Conservation (phyloP, 805 yeast species). For the Tetrapisispora nanseiensis region DNA sequence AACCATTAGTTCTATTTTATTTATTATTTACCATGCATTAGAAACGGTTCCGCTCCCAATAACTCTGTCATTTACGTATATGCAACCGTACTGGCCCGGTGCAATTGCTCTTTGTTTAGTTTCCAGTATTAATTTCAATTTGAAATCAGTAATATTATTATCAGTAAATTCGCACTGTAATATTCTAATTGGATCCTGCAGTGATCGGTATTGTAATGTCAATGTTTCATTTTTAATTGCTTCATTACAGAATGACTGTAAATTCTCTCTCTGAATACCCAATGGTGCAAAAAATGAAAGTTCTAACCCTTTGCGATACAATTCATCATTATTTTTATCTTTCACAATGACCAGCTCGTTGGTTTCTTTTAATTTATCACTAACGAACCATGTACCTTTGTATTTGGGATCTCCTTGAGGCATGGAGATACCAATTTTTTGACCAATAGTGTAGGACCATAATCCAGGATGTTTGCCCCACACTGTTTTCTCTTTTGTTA, state of each 20-base stretch:
- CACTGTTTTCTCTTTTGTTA: constrained; percentile 50
- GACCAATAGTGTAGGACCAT: constrained; percentile 96
- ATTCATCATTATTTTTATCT: constrained; percentile 50
- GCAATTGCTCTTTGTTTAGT: constrained; percentile 64
- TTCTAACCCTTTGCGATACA: constrained; percentile 38
- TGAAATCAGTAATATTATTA: constrained; percentile 5
- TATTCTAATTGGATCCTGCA: constrained; percentile 49
- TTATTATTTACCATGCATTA: not conserved
- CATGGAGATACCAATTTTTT: constrained; percentile 58
- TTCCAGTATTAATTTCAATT: constrained; percentile 32
- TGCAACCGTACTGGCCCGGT: constrained; percentile 76
- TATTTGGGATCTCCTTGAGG: constrained; percentile 78
- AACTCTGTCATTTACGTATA: constrained; percentile 58
- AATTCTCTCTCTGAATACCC: not conserved
- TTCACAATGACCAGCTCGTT: constrained; percentile 75
- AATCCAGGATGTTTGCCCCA: constrained; percentile 83
- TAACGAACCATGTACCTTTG: constrained; percentile 79
- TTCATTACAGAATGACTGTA: constrained; percentile 1
- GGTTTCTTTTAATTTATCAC: constrained; percentile 50
- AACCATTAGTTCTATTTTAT: not conserved
- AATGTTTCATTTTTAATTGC: constrained; percentile 17
- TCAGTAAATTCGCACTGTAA: constrained; percentile 12
- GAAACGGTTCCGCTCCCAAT: constrained; percentile 48
- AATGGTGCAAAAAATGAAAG: constrained; percentile 32
- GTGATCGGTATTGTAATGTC: constrained; percentile 59